Evolutionary conservation across 139 green algal species (phyloP), one percentile per base, ranked within the genome.

Genomic region (Picochlorum sp.): DNA sequence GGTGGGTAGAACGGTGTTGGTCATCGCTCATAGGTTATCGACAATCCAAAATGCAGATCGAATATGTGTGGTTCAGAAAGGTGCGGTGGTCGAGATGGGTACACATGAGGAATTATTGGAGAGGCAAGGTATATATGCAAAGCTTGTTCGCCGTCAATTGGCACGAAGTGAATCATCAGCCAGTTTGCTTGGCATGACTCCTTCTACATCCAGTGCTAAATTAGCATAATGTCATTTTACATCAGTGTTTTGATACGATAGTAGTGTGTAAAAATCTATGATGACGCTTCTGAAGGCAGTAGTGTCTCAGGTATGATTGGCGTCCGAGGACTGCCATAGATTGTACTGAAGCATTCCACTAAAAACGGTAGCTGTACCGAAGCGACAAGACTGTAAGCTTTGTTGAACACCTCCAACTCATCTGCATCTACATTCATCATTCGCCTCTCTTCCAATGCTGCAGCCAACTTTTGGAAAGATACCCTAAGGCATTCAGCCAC

Each of bases 1-100:
- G 88, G 51, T 64, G 4, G 80, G 77, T 23, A 78, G 87, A 51
- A 97, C 91, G 1, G 82, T 90, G 9, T 63, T 97, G 3, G 85
- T 97, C 11, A 93, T 97, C 30, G 91, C 91, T 3, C 91, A 97
- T 75, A 67, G 91, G 14, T 76, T 97, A 54, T 89, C 74, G 47
- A 97, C 91, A 4, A 82, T 97, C 45, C 80, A 90, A 65, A 62
- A 76, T 60, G 89, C 91, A 11, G 64, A 92, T 71, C 66, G 80
- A 24, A 95, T 97, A 57, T 61, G 88, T 34, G 83, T 90, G 23
- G 61, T 91, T 15, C 41, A 72, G 23, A 68, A 76, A 15, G 83
- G 83, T 6, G 16, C 26, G 11, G 73, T 92, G 34, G 68, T 50
- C 6, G 83, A 91, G 73, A 49, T 45, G 57, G 83, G 83, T 23